A percentile compares a stretch with the other conserved stretches of the same genome.
These are phyloP conservation scores for Trypanosoma cruzi DNA, from an alignment of 208 protist genomes.

Conservation along the genomic window DNA sequence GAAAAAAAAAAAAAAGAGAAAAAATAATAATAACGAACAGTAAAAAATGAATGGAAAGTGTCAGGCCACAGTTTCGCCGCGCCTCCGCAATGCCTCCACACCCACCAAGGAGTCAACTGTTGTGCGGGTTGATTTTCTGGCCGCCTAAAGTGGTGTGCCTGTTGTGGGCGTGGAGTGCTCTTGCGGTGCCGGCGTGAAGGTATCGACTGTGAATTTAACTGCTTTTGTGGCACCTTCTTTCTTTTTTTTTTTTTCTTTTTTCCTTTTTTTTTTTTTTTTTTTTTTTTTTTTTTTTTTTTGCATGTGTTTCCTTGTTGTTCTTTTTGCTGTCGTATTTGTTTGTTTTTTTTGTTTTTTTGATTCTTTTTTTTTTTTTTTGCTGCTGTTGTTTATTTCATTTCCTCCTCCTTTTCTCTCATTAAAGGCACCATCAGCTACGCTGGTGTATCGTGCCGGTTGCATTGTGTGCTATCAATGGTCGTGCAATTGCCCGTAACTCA, in stretches of 20 bases:
- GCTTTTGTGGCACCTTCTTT: no score
- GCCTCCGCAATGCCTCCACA: no score
- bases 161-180: neutral
- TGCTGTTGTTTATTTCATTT: neutral
- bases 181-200: neutral
- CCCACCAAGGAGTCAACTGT: neutral
- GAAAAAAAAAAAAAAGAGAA: neutral
- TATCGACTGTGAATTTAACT: no score
- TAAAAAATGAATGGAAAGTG: conserved; percentile 1
- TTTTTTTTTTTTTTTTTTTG: neutral
- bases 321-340: neutral
- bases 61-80: neutral
- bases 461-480: neutral
- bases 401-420: neutral
- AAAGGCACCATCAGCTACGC: neutral
- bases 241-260: neutral
- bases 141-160: neutral
- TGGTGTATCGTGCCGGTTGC: neutral
- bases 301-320: neutral
- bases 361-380: neutral
- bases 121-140: conserved; percentile 9
- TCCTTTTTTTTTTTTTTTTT: neutral
- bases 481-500: no score
- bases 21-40: no score
- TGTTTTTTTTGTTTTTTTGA: neutral